These are phyloP conservation scores for Symbiodinium pilosum DNA, from an alignment of 73 alveolate genomes.

Conservation along the genomic window DNA sequence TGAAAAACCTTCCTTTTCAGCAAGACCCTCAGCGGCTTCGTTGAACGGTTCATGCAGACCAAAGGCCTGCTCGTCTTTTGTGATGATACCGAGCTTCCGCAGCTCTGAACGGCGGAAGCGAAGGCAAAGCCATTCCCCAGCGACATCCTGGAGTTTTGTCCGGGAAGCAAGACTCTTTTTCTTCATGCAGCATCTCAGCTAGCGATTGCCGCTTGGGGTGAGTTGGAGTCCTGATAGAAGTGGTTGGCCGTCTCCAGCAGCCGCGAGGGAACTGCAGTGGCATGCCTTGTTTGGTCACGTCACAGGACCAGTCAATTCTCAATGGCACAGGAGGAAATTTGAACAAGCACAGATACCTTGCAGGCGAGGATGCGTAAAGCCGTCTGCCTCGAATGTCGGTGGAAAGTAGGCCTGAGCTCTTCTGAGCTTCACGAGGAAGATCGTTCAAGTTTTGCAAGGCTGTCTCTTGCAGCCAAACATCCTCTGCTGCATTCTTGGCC, in stretches of 20 bases:
- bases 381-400: conserved; percentile 55
- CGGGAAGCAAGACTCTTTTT: too few relatives aligned
- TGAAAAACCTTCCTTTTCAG: too few relatives aligned
- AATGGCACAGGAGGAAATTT: neutral
- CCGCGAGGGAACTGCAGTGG: conserved; percentile 69
- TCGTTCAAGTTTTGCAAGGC: too few relatives aligned
- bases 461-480: neutral
- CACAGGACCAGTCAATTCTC: neutral
- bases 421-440: neutral
- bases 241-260: conserved; percentile 78
- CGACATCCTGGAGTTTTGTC: conserved; percentile 16
- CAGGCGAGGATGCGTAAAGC: conserved; percentile 35
- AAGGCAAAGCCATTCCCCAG: conserved; percentile 85
- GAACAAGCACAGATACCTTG: neutral
- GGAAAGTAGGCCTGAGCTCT: conserved; percentile 51
- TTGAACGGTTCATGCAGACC: too few relatives aligned
- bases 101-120: conserved; percentile 65
- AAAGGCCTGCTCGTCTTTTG: conserved; percentile 61
- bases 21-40: too few relatives aligned
- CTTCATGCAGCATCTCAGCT: too few relatives aligned
- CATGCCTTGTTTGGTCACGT: neutral
- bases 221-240: conserved; percentile 89
- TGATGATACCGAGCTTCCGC: conserved; percentile 54
- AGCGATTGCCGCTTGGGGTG: too few relatives aligned
- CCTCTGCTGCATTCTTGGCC: conserved; percentile 50